These are phyloP conservation scores for Tetrastigma voinierianum DNA, from an alignment of 164 flowering plant genomes.

Conservation along the genomic window DNA sequence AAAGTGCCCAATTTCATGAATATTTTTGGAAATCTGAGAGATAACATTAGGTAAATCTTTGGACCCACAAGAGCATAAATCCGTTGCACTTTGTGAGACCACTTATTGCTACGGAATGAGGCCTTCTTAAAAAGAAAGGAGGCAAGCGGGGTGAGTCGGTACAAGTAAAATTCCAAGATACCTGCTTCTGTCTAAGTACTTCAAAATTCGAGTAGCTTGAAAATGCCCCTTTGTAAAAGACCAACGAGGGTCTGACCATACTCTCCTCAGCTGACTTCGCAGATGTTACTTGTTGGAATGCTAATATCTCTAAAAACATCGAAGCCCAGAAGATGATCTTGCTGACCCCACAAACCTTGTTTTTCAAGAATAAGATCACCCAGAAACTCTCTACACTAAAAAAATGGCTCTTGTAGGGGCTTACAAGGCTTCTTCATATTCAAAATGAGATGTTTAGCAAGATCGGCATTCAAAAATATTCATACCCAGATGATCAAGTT, in stretches of 20 bases:
- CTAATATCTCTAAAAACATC: conserved; percentile 36
- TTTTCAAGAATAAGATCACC: conserved; percentile 37
- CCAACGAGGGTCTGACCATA: conserved; percentile 57
- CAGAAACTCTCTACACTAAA: conserved; percentile 23
- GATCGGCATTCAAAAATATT: conserved; percentile 36
- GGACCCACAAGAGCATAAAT: too few relatives aligned
- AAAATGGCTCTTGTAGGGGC: conserved; percentile 15
- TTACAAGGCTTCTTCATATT: conserved; percentile 16
- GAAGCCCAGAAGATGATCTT: conserved; percentile 25
- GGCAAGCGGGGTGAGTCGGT: conserved; percentile 58
- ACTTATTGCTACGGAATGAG: too few relatives aligned
- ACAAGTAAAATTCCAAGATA: conserved; percentile 47
- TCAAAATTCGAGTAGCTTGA: conserved; percentile 47
- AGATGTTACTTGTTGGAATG: conserved; percentile 50
- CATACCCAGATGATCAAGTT: conserved; percentile 45
- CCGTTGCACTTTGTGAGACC: too few relatives aligned
- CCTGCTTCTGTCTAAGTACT: conserved; percentile 25
- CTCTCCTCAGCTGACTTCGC: conserved; percentile 56
- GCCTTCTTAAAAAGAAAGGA: conserved; percentile 54
- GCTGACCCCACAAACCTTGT: conserved; percentile 38
- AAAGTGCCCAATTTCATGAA: too few relatives aligned
- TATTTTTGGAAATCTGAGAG: too few relatives aligned
- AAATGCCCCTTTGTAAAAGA: conserved; percentile 55
- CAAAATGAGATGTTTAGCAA: conserved; percentile 24
- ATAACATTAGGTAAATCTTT: too few relatives aligned